Base-by-base conservation (phyloP, 2,329 filamentous ascomycete genomes). In the Alternaria sp. region DNA sequence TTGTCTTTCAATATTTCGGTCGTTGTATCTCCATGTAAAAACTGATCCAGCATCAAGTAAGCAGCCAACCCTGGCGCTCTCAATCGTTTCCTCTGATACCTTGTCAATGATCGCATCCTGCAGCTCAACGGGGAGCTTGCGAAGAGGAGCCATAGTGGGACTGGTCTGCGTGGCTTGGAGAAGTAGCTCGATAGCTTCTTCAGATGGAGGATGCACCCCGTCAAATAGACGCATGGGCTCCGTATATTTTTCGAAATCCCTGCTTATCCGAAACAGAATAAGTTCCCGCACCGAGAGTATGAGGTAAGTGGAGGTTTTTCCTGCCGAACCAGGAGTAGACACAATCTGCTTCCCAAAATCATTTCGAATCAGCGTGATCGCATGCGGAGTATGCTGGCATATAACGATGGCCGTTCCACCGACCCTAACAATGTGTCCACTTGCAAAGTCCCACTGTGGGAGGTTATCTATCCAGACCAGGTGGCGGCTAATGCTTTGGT, bases 41-140 rank as follows among this genome's bases (percentile, higher is more conserved):
- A 63, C 61, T 20, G 67, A 64, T 21, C 67, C 70, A 55, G 61
- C 44, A 33, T 68, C 55, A 26, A 72, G 60, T 23, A 65, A 11
- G 60, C 71, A 72, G 57, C 63, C 70, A 57, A 71, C 28, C 46
- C 61, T 64, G 28, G 70, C 69, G 28, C 66, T 60, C 49, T 71
- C 67, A 62, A 72, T 61, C 46, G 59, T 62, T 56, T 64, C 65
- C 18, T 44, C 65, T 45, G 69, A 72, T 62, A 66, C 63, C 43
- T 66, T 60, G 41, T 65, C 55, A 55, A 74, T 57, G 49, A 72
- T 70, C 57, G 59, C 54, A 66, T 69, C 64, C 63, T 74, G 70
- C 11, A 72, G 58, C 63, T 74, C 70, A 58, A 67, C 37, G 6
- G 71, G 68, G 50, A 74, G 65, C 20, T 41, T 58, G 58, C 58